phyloP scores from a whole-genome alignment of 1,284 basidiomycete species.

The Ustilago vetiveriae region DNA sequence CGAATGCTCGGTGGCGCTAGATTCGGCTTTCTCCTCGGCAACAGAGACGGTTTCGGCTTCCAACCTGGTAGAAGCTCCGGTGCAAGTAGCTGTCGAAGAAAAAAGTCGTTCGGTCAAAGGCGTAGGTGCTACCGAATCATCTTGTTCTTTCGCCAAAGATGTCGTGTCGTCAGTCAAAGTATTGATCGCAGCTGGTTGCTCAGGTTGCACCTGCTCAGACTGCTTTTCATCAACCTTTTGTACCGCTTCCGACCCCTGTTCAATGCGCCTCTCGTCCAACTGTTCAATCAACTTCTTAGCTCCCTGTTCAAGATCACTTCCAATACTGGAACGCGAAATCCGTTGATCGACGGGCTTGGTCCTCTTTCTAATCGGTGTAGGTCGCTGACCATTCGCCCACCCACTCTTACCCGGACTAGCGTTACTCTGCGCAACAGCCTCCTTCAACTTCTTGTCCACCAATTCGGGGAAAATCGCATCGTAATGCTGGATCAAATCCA shows the following conservation, averaged over 20 bases:
- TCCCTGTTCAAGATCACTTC: slow-evolving; percentile 34
- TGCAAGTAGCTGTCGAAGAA: too few species aligned
- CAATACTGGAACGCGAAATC: slow-evolving; percentile 52
- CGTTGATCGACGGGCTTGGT: slow-evolving; percentile 86
- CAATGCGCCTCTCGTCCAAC: too few species aligned
- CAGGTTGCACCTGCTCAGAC: too few species aligned
- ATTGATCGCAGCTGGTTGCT: slow-evolving; percentile 12
- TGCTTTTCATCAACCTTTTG: too few species aligned
- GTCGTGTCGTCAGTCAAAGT: slow-evolving; percentile 58
- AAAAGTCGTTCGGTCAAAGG: slow-evolving; percentile 65
- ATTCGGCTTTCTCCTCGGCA: slow-evolving; percentile 23
- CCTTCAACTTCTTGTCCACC: slow-evolving; percentile 82
- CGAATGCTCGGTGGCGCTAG: slow-evolving; percentile 45
- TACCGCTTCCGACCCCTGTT: too few species aligned
- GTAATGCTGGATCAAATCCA: slow-evolving; percentile 84
- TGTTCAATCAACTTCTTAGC: slow-evolving; percentile 35
- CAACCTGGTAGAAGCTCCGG: neutral
- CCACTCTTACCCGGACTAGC: slow-evolving; percentile 6
- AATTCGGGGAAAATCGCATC: slow-evolving; percentile 80
- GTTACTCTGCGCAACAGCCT: slow-evolving; percentile 64
- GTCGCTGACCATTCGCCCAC: slow-evolving; percentile 70
- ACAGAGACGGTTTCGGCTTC: slow-evolving; percentile 32
- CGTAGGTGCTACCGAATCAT: slow-evolving; percentile 56
- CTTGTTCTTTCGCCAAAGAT: slow-evolving; percentile 59
- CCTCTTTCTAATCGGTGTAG: slow-evolving; percentile 81